Conservation (phyloP, 441 rosid species). For the Croton laevigatus region DNA sequence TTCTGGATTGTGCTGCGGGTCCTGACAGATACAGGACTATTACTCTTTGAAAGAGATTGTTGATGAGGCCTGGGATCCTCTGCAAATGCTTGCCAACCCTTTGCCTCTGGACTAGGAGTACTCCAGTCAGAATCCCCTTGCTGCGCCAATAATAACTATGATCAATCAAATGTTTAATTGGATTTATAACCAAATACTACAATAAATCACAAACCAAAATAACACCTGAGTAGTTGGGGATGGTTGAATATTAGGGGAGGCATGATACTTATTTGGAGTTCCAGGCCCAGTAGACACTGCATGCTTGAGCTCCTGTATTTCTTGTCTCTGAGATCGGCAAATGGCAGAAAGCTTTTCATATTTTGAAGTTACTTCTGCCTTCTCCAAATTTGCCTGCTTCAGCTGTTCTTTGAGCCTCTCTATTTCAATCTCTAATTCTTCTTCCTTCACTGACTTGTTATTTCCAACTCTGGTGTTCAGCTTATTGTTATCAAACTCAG, state of each 20-base stretch:
- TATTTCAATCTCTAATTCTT: conserved; percentile 58
- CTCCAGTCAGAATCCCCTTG: conserved; percentile 51
- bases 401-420: conserved; percentile 72
- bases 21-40: conserved; percentile 48
- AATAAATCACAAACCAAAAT: conserved; percentile 5
- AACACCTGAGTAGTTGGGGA: conserved; percentile 45
- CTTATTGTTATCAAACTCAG: conserved; percentile 77
- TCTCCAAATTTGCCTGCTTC: conserved; percentile 67
- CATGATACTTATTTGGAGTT: conserved; percentile 49
- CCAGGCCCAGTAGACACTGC: conserved; percentile 54
- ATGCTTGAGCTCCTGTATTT: conserved; percentile 93
- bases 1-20: conserved; percentile 42
- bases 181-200: not conserved
- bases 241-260: conserved; percentile 40
- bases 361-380: conserved; percentile 70
- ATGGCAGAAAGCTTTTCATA: conserved; percentile 91
- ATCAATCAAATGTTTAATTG: conserved; percentile 12
- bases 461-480: conserved; percentile 35
- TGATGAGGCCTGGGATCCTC: conserved; percentile 47
- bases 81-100: conserved; percentile 76
- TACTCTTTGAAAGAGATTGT: conserved; percentile 39
- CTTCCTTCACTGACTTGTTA: conserved; percentile 42
- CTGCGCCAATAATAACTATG: conserved; percentile 25
- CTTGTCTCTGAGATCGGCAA: conserved; percentile 92
- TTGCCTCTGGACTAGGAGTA: conserved; percentile 42